Conservation (phyloP, 805 yeast genomes). For the Ogataea paraovalis region DNA sequence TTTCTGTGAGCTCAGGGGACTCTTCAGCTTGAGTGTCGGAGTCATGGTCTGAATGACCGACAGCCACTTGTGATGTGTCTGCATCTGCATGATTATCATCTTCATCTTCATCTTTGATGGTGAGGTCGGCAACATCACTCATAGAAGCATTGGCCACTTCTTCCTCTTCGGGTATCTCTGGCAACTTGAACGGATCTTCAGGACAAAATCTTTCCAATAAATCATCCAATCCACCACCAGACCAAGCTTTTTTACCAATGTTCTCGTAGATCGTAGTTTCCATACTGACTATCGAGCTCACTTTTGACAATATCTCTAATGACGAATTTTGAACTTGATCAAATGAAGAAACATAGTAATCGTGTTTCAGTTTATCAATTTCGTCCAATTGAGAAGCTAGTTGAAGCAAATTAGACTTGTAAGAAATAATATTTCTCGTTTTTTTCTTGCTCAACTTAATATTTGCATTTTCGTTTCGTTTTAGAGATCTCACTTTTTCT, state of each 20-base stretch:
- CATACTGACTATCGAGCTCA: conserved; percentile 68
- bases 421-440: conserved; percentile 61
- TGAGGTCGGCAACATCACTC: conserved; percentile 1
- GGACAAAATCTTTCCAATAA: conserved; percentile 11
- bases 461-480: conserved; percentile 59
- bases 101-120: neutral
- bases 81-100: neutral
- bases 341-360: conserved; percentile 63
- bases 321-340: conserved; percentile 62
- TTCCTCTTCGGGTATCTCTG: conserved; percentile 7
- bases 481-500: conserved; percentile 47
- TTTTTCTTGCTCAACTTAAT: conserved; percentile 53
- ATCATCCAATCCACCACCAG: conserved; percentile 81
- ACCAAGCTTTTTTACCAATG: conserved; percentile 80
- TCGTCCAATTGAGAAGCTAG: conserved; percentile 75
- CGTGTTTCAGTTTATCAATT: conserved; percentile 70
- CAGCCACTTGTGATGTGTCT: neutral
- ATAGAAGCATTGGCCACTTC: conserved; percentile 3
- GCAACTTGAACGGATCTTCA: conserved; percentile 11
- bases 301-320: conserved; percentile 44
- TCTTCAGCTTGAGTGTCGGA: neutral
- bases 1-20: neutral
- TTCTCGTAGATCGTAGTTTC: conserved; percentile 79
- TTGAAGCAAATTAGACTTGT: conserved; percentile 61
- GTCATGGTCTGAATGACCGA: neutral